phyloP scores from a whole-genome alignment of 176 grass and related monocot species.

The Cenchrus americanus region DNA sequence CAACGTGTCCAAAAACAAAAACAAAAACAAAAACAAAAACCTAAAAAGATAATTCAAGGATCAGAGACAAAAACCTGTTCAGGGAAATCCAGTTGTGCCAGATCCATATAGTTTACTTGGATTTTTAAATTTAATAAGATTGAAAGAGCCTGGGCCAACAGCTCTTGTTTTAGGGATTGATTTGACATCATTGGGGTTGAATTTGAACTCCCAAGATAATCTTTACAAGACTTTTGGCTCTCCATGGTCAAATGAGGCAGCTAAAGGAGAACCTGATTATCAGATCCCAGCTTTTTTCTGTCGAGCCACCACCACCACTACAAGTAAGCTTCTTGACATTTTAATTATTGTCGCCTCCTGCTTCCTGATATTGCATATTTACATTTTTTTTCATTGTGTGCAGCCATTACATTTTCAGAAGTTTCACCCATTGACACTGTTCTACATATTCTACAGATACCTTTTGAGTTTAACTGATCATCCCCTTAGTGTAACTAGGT shows the following conservation, averaged over 20 bases:
- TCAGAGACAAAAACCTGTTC: slow-evolving; percentile 72
- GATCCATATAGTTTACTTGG: slow-evolving; percentile 81
- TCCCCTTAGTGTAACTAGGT: slow-evolving; percentile 7
- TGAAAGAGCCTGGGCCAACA: slow-evolving; percentile 73
- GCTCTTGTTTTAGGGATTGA: slow-evolving; percentile 93
- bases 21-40: too few relatives aligned
- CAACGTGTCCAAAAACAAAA: too few relatives aligned
- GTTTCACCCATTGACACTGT: slow-evolving; percentile 73
- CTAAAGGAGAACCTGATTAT: slow-evolving; percentile 81
- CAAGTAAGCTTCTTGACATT: slow-evolving; percentile 57
- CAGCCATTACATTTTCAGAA: slow-evolving; percentile 76
- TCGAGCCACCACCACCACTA: slow-evolving; percentile 64
- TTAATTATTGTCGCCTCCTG: not conserved
- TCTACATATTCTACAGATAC: slow-evolving; percentile 98
- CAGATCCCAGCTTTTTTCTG: slow-evolving; percentile 72
- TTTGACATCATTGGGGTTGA: slow-evolving; percentile 81
- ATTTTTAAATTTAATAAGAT: slow-evolving; percentile 72
- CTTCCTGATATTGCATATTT: slow-evolving; percentile 36
- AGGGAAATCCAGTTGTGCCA: slow-evolving; percentile 51
- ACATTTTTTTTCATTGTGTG: slow-evolving; percentile 38
- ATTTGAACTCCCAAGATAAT: slow-evolving; percentile 85
- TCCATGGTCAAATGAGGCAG: slow-evolving; percentile 81
- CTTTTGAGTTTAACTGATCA: slow-evolving; percentile 31
- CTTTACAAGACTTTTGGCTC: slow-evolving; percentile 95
- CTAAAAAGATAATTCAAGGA: slow-evolving; percentile 37